Evolutionary conservation across 345 rosid genomes (phyloP).

Genomic region (Moricandia moricandioides): DNA sequence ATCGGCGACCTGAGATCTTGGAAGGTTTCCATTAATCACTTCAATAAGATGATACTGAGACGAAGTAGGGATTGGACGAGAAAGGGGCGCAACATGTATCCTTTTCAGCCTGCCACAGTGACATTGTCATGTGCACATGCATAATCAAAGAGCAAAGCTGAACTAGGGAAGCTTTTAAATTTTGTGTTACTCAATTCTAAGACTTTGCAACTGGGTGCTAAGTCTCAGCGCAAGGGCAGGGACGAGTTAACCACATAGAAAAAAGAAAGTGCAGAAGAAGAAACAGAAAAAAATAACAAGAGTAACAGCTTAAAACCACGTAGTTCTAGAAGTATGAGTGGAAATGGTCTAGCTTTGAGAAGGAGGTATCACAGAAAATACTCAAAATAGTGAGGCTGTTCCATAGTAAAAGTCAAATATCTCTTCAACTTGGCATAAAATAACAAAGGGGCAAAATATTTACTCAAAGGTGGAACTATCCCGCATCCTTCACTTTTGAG

Average conservation of each 20-base stretch:
- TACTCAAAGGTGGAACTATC: background rate
- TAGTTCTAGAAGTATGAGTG: background rate
- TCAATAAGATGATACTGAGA: background rate
- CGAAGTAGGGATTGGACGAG: background rate
- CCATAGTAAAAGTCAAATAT: background rate
- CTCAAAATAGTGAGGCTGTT: background rate
- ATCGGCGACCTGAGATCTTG: slow-evolving; percentile 13
- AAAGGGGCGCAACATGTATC: slow-evolving; percentile 12
- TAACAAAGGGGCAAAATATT: background rate
- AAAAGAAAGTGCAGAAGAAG: background rate
- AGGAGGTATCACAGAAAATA: slow-evolving; percentile 1
- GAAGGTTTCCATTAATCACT: slow-evolving; percentile 3
- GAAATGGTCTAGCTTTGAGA: slow-evolving; percentile 13
- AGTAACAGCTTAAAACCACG: slow-evolving; percentile 8
- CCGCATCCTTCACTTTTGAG: background rate
- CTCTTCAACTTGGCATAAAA: background rate
- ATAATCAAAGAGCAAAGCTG: slow-evolving; percentile 36
- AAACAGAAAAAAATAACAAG: background rate
- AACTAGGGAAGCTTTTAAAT: slow-evolving; percentile 3
- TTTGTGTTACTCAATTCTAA: slow-evolving; percentile 18
- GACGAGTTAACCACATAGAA: background rate
- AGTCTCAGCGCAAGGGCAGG: slow-evolving; percentile 19
- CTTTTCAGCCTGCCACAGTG: slow-evolving; percentile 35
- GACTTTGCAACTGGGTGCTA: slow-evolving; percentile 32
- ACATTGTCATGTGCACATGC: slow-evolving; percentile 17